A percentile compares a stretch with the other conserved stretches of the same genome.
phyloP scores from a whole-genome alignment of 371 early-diverging fungal genomes.

The Basidiobolus heterosporus region DNA sequence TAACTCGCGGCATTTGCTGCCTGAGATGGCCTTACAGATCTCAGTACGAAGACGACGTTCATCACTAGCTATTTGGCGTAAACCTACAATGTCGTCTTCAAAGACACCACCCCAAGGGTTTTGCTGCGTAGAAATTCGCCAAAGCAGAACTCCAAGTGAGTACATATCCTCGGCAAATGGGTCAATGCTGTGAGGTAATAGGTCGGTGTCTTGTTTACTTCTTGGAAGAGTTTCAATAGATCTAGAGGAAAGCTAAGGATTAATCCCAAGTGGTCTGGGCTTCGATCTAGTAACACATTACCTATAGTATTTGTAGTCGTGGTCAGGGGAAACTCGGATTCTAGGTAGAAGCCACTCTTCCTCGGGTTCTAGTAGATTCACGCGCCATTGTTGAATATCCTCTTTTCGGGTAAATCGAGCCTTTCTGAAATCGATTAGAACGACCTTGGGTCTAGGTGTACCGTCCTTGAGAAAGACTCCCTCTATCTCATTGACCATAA shows the following conservation, averaged over 20 bases:
- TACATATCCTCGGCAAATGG: slow-evolving; percentile 43
- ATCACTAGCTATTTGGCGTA: slow-evolving; percentile 31
- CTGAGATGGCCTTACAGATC: slow-evolving; percentile 27
- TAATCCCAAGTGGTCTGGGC: slow-evolving; percentile 5
- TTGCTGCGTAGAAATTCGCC: slow-evolving; percentile 40
- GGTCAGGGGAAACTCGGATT: slow-evolving; percentile 7
- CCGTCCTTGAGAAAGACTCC: slow-evolving; percentile 23
- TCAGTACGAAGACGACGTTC: slow-evolving; percentile 25
- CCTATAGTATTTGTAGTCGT: slow-evolving; percentile 3
- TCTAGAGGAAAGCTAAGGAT: not conserved
- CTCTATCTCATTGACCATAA: slow-evolving; percentile 41
- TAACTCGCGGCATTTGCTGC: slow-evolving; percentile 22
- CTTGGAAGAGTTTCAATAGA: slow-evolving; percentile 42
- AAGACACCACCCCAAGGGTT: slow-evolving; percentile 44
- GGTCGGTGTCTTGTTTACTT: slow-evolving; percentile 19
- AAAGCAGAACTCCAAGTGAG: slow-evolving; percentile 40
- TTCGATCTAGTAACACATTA: too few species aligned
- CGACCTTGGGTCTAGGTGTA: slow-evolving; percentile 20
- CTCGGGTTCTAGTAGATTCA: slow-evolving; percentile 3
- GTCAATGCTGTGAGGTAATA: slow-evolving; percentile 25
- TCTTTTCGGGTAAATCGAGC: slow-evolving; percentile 23
- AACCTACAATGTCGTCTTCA: slow-evolving; percentile 31
- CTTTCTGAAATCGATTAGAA: slow-evolving; percentile 44
- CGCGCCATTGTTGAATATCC: slow-evolving; percentile 14
- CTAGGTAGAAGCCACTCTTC: slow-evolving; percentile 3